These are phyloP conservation scores for Carex littledalei DNA, from an alignment of 176 grass and related monocot genomes.

Conservation along the genomic window DNA sequence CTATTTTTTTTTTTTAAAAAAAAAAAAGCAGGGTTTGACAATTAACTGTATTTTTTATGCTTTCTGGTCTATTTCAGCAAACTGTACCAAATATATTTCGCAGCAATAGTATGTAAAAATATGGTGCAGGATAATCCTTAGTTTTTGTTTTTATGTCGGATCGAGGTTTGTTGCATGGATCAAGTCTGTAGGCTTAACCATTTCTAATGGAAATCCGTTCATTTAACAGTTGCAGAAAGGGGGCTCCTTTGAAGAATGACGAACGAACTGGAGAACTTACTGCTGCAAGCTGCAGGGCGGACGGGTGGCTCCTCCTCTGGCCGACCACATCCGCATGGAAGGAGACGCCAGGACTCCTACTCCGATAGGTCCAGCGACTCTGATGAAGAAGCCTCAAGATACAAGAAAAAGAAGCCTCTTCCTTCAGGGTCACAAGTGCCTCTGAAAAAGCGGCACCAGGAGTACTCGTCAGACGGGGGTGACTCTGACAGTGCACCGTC, in stretches of 20 bases:
- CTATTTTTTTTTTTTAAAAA: too few species aligned
- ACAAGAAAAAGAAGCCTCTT: slow-evolving; percentile 39
- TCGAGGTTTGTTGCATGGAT: too few species aligned
- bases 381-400: slow-evolving; percentile 41
- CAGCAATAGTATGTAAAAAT: too few species aligned
- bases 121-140: too few species aligned
- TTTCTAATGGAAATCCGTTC: too few species aligned
- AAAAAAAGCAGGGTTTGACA: too few species aligned
- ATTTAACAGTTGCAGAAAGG: too few species aligned
- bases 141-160: too few species aligned
- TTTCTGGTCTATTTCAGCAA: too few species aligned
- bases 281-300: slow-evolving; percentile 73
- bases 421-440: slow-evolving; percentile 57
- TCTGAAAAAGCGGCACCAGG: slow-evolving; percentile 77
- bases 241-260: not conserved
- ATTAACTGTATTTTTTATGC: too few species aligned
- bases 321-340: slow-evolving; percentile 18
- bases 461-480: not conserved
- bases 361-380: slow-evolving; percentile 53
- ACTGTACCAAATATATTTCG: too few species aligned
- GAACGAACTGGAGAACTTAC: slow-evolving; percentile 48
- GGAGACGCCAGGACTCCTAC: slow-evolving; percentile 14
- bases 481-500: slow-evolving; percentile 75
- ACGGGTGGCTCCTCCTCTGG: slow-evolving; percentile 34
- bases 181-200: too few species aligned